A percentile compares a stretch with the other conserved stretches of the same genome.
Conservation (phyloP, 371 early-diverging fungal genomes). For the Dipsacomyces acuminosporus region DNA sequence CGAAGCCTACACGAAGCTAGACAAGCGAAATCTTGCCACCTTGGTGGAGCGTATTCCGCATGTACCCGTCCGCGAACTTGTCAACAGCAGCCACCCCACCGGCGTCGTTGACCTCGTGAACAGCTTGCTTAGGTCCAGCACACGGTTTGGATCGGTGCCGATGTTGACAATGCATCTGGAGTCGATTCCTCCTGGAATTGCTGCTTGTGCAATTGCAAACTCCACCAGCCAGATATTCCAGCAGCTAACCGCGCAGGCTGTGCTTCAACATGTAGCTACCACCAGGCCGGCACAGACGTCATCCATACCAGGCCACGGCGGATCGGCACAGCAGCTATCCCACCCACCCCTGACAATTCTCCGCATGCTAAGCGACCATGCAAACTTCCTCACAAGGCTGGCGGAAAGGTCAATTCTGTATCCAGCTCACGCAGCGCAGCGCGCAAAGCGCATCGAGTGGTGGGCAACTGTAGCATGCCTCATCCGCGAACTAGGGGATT, state of each 20-base stretch:
- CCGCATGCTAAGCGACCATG: conserved; percentile 41
- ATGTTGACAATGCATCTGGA: conserved; percentile 17
- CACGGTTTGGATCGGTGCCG: conserved; percentile 18
- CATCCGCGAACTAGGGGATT: conserved; percentile 42
- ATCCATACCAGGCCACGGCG: conserved; percentile 4
- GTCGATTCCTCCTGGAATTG: conserved; percentile 36
- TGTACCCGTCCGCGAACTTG: conserved; percentile 24
- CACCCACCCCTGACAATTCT: conserved; percentile 3
- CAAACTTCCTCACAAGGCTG: conserved; percentile 36
- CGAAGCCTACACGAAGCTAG: conserved; percentile 26
- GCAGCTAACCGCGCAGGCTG: conserved; percentile 19
- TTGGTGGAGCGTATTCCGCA: conserved; percentile 36
- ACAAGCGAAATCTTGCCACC: conserved; percentile 19
- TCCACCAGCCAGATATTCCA: conserved; percentile 35
- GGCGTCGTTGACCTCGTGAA: conserved; percentile 27
- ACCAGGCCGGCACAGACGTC: background rate
- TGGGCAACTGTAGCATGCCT: conserved; percentile 31
- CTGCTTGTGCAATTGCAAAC: conserved; percentile 37
- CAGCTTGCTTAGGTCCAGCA: conserved; percentile 31
- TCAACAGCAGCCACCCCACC: conserved; percentile 6
- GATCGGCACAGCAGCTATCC: background rate
- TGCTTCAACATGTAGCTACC: conserved; percentile 15
- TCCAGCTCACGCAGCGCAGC: conserved; percentile 22
- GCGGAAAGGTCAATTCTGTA: conserved; percentile 33
- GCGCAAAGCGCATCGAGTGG: conserved; percentile 41